phyloP scores from a whole-genome alignment of 2,329 filamentous ascomycete genomes.

The Lachnellula subtilissima region DNA sequence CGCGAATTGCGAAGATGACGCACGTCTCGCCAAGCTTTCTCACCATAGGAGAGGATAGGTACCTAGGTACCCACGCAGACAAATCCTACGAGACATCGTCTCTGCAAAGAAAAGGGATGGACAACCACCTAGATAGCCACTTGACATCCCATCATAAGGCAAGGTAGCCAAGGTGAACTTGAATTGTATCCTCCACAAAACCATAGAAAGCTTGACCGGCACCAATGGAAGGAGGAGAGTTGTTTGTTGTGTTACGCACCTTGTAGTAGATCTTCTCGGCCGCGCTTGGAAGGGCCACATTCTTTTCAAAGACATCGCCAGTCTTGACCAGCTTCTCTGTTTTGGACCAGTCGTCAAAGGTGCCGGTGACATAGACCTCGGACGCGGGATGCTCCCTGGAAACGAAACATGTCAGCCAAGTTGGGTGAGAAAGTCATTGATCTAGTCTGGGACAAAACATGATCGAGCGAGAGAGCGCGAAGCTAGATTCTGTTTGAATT shows the following conservation, averaged over 20 bases:
- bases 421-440: not conserved
- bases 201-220: not conserved
- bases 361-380: constrained; percentile 88
- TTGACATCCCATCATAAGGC: too few relatives aligned
- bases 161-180: too few relatives aligned
- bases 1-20: too few relatives aligned
- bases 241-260: constrained; percentile 48
- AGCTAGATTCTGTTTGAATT: not conserved
- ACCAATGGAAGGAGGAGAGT: not conserved
- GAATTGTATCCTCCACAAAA: too few relatives aligned
- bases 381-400: constrained; percentile 76
- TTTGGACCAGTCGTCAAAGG: constrained; percentile 92
- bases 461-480: not conserved
- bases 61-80: too few relatives aligned
- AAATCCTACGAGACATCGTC: too few relatives aligned
- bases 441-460: not conserved
- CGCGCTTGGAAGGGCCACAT: constrained; percentile 63
- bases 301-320: constrained; percentile 71
- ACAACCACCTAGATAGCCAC: too few relatives aligned
- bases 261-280: constrained; percentile 86
- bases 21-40: too few relatives aligned
- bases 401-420: constrained; percentile 5
- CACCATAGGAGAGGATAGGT: too few relatives aligned
- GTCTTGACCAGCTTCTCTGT: constrained; percentile 76
- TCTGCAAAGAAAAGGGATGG: too few relatives aligned